Conservation (phyloP, 306 rosid species). For the Oemleria cerasiformis region DNA sequence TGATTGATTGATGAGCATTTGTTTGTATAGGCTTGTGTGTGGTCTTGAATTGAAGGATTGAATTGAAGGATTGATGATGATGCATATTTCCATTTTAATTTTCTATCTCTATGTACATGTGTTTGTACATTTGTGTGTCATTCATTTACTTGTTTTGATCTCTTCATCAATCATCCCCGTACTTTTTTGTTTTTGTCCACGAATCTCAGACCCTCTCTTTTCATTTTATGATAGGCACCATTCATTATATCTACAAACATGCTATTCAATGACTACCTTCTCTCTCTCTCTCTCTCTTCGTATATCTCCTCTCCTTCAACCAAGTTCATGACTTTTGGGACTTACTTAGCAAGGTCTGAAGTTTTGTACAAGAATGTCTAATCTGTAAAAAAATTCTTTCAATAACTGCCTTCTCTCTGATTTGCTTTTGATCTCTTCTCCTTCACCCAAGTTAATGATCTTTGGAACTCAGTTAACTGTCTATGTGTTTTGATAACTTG, state of each 20-base stretch:
- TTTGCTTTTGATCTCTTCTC: not conserved
- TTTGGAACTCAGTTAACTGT: slow-evolving; percentile 13
- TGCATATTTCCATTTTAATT: slow-evolving; percentile 38
- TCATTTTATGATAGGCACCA: slow-evolving; percentile 16
- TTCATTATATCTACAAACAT: slow-evolving; percentile 8
- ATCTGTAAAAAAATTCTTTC: not conserved
- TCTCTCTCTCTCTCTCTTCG: too few relatives aligned
- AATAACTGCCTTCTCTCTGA: too few relatives aligned
- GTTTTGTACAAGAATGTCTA: too few relatives aligned
- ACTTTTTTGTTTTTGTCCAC: slow-evolving; percentile 30
- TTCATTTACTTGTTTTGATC: slow-evolving; percentile 25
- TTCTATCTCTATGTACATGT: slow-evolving; percentile 10
- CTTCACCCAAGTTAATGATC: slow-evolving; percentile 14
- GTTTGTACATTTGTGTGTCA: slow-evolving; percentile 16
- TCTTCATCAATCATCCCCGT: slow-evolving; percentile 10
- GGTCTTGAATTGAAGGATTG: slow-evolving; percentile 28
- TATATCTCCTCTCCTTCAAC: not conserved
- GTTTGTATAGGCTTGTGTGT: slow-evolving; percentile 27
- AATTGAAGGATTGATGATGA: too few relatives aligned
- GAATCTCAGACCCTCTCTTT: not conserved
- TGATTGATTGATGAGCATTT: not conserved
- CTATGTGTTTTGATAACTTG: too few relatives aligned
- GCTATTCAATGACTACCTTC: slow-evolving; percentile 9
- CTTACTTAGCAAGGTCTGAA: too few relatives aligned
- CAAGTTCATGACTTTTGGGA: too few relatives aligned